phyloP scores from a whole-genome alignment of 192 early-diverging fungal genomes.

The Rhizophagus prolifer region DNA sequence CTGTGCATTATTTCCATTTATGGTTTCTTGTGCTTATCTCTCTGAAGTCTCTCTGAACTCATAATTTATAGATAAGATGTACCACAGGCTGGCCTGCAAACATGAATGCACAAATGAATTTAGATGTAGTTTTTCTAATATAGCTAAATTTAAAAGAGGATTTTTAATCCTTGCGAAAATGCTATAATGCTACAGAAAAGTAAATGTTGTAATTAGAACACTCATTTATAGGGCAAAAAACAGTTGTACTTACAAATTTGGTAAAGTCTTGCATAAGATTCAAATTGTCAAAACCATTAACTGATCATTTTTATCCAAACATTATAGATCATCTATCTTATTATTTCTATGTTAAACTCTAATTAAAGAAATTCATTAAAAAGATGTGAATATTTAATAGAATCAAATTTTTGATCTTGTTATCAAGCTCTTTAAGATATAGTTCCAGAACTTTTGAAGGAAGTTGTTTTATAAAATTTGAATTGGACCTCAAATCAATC shows the following conservation, averaged over 20 bases:
- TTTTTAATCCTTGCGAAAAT: constrained; percentile 19
- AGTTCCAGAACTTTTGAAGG: background rate
- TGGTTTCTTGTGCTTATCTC: constrained; percentile 27
- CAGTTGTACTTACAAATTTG: constrained; percentile 23
- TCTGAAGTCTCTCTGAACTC: constrained; percentile 30
- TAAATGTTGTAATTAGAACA: background rate
- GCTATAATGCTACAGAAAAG: constrained; percentile 29
- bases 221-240: background rate
- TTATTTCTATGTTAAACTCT: constrained; percentile 22
- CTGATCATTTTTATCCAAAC: constrained; percentile 10
- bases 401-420: constrained; percentile 29
- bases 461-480: constrained; percentile 14
- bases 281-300: constrained; percentile 18
- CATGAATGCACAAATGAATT: constrained; percentile 28
- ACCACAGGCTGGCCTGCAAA: constrained; percentile 23
- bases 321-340: constrained; percentile 27
- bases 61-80: constrained; percentile 25
- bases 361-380: constrained; percentile 14
- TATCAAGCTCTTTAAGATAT: constrained; percentile 22
- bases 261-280: constrained; percentile 25
- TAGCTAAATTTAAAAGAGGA: constrained; percentile 17
- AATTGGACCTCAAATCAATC: constrained; percentile 12
- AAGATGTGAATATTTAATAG: constrained; percentile 22
- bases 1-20: constrained; percentile 22
- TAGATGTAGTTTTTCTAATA: constrained; percentile 30